A percentile compares a stretch with the other conserved stretches of the same genome.
Conservation (phyloP, 179 eudicot genomes). For the Camellia oleifera region DNA sequence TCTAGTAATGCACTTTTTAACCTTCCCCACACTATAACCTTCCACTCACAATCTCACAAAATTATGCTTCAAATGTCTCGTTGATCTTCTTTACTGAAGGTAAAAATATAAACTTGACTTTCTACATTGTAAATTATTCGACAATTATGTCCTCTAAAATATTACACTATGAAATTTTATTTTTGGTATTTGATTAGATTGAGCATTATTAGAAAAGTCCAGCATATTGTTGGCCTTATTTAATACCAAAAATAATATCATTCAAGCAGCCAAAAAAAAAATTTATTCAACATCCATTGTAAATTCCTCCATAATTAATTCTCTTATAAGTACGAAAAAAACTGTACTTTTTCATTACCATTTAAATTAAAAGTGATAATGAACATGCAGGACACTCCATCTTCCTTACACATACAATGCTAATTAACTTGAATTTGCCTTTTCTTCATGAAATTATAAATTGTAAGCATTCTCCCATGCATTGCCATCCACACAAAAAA, state of each 20-base stretch:
- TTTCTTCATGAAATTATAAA: too few relatives aligned
- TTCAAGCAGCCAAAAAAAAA: neutral
- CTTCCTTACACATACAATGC: too few relatives aligned
- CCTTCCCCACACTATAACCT: neutral
- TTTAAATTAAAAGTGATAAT: neutral
- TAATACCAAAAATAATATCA: neutral
- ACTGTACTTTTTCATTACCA: neutral
- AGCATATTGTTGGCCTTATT: neutral
- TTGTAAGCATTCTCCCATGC: too few relatives aligned
- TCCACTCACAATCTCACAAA: neutral
- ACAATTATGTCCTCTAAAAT: neutral
- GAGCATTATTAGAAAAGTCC: neutral
- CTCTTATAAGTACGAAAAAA: neutral
- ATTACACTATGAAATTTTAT: conserved; percentile 6
- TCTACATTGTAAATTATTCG: neutral
- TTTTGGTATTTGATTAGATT: neutral
- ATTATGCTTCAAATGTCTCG: neutral
- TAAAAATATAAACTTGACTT: neutral
- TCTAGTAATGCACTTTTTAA: neutral
- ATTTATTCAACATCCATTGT: neutral
- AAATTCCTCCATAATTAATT: neutral
- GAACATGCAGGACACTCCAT: neutral
- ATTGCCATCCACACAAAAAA: too few relatives aligned
- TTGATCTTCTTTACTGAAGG: neutral
- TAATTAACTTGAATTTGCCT: too few relatives aligned